These are phyloP conservation scores for Deuterostichococcus epilithicus DNA, from an alignment of 139 green algal genomes.

Conservation along the genomic window DNA sequence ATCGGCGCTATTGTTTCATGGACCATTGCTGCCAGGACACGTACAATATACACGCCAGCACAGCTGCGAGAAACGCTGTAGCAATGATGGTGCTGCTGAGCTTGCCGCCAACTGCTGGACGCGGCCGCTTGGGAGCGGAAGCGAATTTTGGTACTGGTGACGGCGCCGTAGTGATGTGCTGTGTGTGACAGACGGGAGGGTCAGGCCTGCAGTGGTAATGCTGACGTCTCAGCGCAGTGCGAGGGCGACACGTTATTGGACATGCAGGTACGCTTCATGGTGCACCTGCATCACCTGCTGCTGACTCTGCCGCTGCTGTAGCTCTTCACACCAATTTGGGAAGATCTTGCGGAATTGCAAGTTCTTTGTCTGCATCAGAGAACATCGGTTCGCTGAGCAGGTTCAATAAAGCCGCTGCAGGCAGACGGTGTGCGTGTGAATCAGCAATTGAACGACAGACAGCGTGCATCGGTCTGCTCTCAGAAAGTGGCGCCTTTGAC, in stretches of 20 bases:
- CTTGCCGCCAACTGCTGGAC: not conserved
- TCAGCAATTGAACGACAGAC: too few relatives aligned
- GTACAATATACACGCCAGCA: too few relatives aligned
- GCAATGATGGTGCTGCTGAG: not conserved
- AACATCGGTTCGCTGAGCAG: too few relatives aligned
- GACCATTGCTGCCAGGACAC: too few relatives aligned
- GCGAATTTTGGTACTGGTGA: not conserved
- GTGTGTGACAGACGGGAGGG: not conserved
- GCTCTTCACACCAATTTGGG: conserved; percentile 54
- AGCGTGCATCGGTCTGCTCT: too few relatives aligned
- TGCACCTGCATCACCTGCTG: not conserved
- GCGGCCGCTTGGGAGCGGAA: not conserved
- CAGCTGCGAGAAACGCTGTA: too few relatives aligned
- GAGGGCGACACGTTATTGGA: too few relatives aligned
- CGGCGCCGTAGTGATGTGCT: not conserved
- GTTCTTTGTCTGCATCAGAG: conserved; percentile 18
- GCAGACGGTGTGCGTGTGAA: too few relatives aligned
- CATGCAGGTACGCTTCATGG: too few relatives aligned
- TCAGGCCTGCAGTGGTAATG: not conserved
- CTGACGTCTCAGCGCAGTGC: too few relatives aligned
- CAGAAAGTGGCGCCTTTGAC: too few relatives aligned
- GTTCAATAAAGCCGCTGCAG: conserved; percentile 8
- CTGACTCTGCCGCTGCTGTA: conserved; percentile 26
- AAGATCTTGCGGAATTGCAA: conserved; percentile 78
- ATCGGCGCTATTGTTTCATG: too few relatives aligned